Percentiles rank a stretch among this genome's conserved stretches.
Evolutionary conservation across 140 eudicot species (phyloP).

Genomic region (Bidens hawaiensis): DNA sequence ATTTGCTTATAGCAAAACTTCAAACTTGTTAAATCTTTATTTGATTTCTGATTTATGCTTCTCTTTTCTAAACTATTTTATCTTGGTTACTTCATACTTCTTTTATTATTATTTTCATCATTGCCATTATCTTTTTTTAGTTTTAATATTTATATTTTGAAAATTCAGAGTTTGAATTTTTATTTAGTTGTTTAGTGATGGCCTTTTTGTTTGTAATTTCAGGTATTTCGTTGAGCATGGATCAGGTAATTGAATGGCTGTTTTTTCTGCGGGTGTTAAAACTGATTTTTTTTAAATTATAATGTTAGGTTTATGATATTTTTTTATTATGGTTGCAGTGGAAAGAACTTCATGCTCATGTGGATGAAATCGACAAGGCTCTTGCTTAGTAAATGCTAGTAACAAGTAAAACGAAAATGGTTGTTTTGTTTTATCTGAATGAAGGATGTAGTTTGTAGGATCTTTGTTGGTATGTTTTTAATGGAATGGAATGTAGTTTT

Average conservation of each 20-base stretch:
- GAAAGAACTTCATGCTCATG: slow-evolving; percentile 70
- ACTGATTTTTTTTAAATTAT: too few relatives aligned
- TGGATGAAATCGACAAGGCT: slow-evolving; percentile 64
- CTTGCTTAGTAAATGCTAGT: slow-evolving; percentile 32
- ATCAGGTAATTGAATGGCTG: slow-evolving; percentile 13
- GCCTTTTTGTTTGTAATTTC: slow-evolving; percentile 7
- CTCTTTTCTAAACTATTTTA: too few relatives aligned
- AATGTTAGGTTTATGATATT: not conserved
- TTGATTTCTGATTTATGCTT: too few relatives aligned
- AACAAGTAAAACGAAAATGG: not conserved
- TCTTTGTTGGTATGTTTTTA: not conserved
- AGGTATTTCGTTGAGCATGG: slow-evolving; percentile 38
- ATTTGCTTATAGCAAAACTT: not conserved
- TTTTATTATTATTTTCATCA: too few relatives aligned
- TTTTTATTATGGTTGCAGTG: slow-evolving; percentile 43
- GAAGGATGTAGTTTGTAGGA: not conserved
- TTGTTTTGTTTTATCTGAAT: not conserved
- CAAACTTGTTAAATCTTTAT: not conserved
- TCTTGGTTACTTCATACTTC: too few relatives aligned
- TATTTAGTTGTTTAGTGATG: not conserved
- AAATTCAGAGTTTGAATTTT: too few relatives aligned
- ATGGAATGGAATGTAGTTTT: not conserved
- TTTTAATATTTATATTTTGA: too few relatives aligned
- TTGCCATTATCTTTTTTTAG: too few relatives aligned
- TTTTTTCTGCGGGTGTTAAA: not conserved